Evolutionary conservation across 352 stramenopile species (phyloP).

Genomic region (Phytopythium helicoides): DNA sequence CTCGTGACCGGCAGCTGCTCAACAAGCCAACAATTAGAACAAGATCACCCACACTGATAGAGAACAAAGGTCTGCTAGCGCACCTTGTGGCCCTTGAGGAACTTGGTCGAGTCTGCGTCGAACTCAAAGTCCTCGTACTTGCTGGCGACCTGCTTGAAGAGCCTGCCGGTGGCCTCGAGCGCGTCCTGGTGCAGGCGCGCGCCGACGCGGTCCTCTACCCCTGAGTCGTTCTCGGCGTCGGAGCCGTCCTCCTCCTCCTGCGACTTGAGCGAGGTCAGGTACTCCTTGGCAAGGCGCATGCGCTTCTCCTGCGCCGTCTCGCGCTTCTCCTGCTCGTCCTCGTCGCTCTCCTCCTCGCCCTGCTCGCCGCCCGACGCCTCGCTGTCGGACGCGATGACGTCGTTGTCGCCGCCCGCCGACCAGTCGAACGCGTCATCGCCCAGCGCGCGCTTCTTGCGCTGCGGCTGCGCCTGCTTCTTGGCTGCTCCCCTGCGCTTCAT

Average conservation of each 20-base stretch:
- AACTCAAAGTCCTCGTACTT: slow-evolving; percentile 85
- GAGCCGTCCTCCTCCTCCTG: slow-evolving; percentile 47
- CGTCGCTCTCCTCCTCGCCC: slow-evolving; percentile 21
- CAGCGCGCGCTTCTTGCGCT: slow-evolving; percentile 68
- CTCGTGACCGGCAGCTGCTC: slow-evolving; percentile 82
- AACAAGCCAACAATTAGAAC: slow-evolving; percentile 14
- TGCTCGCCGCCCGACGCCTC: slow-evolving; percentile 44
- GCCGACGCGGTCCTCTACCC: slow-evolving; percentile 71
- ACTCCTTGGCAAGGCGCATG: slow-evolving; percentile 86
- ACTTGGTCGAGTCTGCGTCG: slow-evolving; percentile 71
- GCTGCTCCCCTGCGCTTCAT: slow-evolving; percentile 47
- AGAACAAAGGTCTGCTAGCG: neutral
- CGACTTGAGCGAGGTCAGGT: slow-evolving; percentile 79
- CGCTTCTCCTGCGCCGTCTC: slow-evolving; percentile 90
- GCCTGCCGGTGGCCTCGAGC: slow-evolving; percentile 81
- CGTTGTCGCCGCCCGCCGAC: slow-evolving; percentile 37
- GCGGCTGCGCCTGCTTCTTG: slow-evolving; percentile 31
- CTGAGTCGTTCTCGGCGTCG: slow-evolving; percentile 37
- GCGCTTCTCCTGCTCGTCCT: slow-evolving; percentile 57
- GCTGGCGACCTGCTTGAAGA: slow-evolving; percentile 83
- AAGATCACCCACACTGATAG: neutral
- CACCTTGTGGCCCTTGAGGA: slow-evolving; percentile 60
- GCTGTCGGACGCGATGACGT: slow-evolving; percentile 75
- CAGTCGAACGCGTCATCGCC: slow-evolving; percentile 81
- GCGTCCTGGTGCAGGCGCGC: slow-evolving; percentile 82